These are phyloP conservation scores for Pseudogymnoascus sp. DNA, from an alignment of 2,329 filamentous ascomycete genomes.

Conservation along the genomic window DNA sequence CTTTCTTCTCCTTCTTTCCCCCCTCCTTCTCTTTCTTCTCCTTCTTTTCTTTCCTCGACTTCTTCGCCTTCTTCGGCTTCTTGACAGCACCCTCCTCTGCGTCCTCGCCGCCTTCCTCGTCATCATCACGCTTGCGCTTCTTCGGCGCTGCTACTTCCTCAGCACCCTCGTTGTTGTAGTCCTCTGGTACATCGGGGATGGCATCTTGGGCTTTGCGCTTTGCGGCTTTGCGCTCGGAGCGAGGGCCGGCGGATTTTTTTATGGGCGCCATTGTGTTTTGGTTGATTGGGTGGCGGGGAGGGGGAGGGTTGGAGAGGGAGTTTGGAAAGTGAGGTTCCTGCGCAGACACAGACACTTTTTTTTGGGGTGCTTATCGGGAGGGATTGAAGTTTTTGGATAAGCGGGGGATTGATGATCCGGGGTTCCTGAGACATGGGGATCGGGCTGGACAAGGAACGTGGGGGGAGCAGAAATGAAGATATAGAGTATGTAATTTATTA, in stretches of 20 bases:
- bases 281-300: background rate
- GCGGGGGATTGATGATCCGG: slow-evolving; percentile 1
- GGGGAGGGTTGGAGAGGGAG: background rate
- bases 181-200: slow-evolving; percentile 28
- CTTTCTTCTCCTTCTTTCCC: slow-evolving; percentile 10
- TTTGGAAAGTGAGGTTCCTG: background rate
- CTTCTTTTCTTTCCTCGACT: slow-evolving; percentile 15
- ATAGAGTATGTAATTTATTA: background rate
- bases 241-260: slow-evolving; percentile 11
- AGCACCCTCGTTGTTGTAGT: slow-evolving; percentile 9
- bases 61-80: slow-evolving; percentile 11
- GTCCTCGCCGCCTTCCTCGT: slow-evolving; percentile 20
- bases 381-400: background rate
- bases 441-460: background rate
- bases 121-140: background rate
- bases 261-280: background rate
- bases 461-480: background rate
- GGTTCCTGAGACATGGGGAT: background rate
- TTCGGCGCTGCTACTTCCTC: slow-evolving; percentile 11
- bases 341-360: background rate
- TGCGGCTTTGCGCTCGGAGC: slow-evolving; percentile 29
- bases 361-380: background rate
- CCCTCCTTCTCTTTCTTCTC: slow-evolving; percentile 13
- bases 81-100: slow-evolving; percentile 15
- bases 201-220: slow-evolving; percentile 28